These are phyloP conservation scores for Calvatia gigantea DNA, from an alignment of 768 basidiomycete species.

Conservation along the genomic window DNA sequence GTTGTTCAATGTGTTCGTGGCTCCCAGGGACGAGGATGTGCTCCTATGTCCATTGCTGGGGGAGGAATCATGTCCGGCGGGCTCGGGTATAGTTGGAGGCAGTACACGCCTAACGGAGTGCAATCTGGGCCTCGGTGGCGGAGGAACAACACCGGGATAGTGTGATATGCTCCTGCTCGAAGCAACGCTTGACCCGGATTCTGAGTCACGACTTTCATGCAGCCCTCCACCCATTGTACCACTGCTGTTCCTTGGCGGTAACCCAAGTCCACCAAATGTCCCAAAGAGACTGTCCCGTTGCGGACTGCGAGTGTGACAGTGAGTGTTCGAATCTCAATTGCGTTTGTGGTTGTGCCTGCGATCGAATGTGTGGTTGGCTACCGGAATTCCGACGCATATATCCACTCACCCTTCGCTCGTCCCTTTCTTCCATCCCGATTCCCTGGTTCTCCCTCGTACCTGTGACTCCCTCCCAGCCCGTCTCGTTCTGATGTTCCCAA, in stretches of 20 bases:
- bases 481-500: no score
- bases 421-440: background rate
- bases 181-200: background rate
- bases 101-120: background rate
- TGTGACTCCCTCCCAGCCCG: background rate
- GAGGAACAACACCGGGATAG: conserved; percentile 8
- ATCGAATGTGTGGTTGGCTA: background rate
- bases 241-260: background rate
- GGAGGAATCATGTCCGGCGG: background rate
- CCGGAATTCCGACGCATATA: background rate
- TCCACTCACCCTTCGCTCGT: background rate
- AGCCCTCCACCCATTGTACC: background rate
- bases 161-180: background rate
- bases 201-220: background rate
- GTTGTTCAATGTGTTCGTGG: background rate
- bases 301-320: background rate
- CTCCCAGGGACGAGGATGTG: conserved; percentile 3
- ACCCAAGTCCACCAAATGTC: background rate
- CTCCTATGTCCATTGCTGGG: background rate
- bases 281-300: no score
- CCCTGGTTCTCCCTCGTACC: background rate
- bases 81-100: background rate
- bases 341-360: background rate
- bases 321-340: background rate
- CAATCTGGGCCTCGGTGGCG: conserved; percentile 1